These are phyloP conservation scores for Sugiyamaella novakii DNA, from an alignment of 1,139 yeast species.

Conservation along the genomic window DNA sequence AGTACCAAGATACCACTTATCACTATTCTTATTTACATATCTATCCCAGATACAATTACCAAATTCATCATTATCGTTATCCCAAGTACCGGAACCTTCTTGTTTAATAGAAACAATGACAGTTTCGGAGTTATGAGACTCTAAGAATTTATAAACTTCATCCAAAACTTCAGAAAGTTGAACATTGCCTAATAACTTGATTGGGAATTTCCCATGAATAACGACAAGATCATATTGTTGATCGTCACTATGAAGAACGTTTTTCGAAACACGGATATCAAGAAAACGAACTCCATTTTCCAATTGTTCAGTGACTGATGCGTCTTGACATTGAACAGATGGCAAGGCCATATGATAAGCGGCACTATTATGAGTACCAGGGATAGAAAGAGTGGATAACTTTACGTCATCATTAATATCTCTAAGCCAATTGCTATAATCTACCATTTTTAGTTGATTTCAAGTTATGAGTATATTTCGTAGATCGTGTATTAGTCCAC, in stretches of 20 bases:
- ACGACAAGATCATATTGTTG: conserved; percentile 60
- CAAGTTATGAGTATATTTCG: too few species aligned
- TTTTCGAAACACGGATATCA: conserved; percentile 56
- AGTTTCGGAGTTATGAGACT: conserved; percentile 56
- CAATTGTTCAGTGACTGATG: conserved; percentile 61
- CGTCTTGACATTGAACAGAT: conserved; percentile 77
- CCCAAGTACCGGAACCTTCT: conserved; percentile 59
- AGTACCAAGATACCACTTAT: conserved; percentile 63
- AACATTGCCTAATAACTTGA: conserved; percentile 60
- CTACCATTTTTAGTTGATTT: conserved; percentile 12
- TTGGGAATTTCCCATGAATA: conserved; percentile 78
- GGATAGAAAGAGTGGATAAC: conserved; percentile 61
- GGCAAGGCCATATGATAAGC: conserved; percentile 77
- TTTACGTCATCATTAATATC: conserved; percentile 55
- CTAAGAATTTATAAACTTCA: conserved; percentile 62
- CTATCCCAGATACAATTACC: conserved; percentile 64
- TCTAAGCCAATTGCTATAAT: conserved; percentile 52
- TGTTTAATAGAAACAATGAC: conserved; percentile 72
- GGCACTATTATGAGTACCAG: conserved; percentile 82
- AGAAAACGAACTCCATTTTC: conserved; percentile 72
- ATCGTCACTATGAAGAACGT: conserved; percentile 35
- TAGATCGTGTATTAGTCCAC: too few species aligned
- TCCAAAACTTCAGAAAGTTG: conserved; percentile 52
- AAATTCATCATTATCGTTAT: conserved; percentile 54
- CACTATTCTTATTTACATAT: conserved; percentile 54